These are phyloP conservation scores for Diaporthe velutina DNA, from an alignment of 2,329 filamentous ascomycete species.

Conservation along the genomic window DNA sequence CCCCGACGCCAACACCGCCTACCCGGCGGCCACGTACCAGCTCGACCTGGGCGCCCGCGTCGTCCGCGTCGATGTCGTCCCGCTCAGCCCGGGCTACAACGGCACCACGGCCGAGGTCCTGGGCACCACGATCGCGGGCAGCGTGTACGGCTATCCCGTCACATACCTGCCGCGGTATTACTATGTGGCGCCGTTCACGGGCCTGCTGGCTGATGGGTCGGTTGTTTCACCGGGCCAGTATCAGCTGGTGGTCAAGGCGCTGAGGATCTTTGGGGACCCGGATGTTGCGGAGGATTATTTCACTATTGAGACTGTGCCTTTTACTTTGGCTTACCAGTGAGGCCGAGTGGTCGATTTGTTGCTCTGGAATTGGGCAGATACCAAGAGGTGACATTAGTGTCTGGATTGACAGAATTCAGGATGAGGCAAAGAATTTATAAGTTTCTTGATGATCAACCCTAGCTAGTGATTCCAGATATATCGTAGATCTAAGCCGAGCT, in stretches of 20 bases:
- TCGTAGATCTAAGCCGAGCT: neutral
- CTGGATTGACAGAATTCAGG: neutral
- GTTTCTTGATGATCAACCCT: neutral
- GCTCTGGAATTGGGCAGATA: neutral
- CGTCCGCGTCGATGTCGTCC: conserved; percentile 44
- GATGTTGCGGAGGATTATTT: conserved; percentile 45
- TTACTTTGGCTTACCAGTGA: conserved; percentile 29
- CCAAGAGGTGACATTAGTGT: neutral
- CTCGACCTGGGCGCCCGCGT: conserved; percentile 40
- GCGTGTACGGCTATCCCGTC: conserved; percentile 42
- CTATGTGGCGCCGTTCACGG: conserved; percentile 41
- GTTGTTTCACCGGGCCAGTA: conserved; percentile 45
- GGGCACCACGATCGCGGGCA: conserved; percentile 43
- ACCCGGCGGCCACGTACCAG: conserved; percentile 6
- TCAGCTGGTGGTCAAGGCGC: conserved; percentile 42
- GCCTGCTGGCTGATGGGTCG: conserved; percentile 43
- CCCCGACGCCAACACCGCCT: conserved; percentile 9
- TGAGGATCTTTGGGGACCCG: conserved; percentile 46
- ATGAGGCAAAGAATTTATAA: neutral
- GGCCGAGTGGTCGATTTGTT: too few relatives aligned
- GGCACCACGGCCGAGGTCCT: conserved; percentile 40
- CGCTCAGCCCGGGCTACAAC: conserved; percentile 34
- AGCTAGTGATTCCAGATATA: neutral
- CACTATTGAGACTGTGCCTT: conserved; percentile 23
- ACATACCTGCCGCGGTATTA: conserved; percentile 34